A percentile compares a stretch with the other conserved stretches of the same genome.
phyloP scores from a whole-genome alignment of 2,329 filamentous ascomycete genomes.

The Bipolaris oryzae region DNA sequence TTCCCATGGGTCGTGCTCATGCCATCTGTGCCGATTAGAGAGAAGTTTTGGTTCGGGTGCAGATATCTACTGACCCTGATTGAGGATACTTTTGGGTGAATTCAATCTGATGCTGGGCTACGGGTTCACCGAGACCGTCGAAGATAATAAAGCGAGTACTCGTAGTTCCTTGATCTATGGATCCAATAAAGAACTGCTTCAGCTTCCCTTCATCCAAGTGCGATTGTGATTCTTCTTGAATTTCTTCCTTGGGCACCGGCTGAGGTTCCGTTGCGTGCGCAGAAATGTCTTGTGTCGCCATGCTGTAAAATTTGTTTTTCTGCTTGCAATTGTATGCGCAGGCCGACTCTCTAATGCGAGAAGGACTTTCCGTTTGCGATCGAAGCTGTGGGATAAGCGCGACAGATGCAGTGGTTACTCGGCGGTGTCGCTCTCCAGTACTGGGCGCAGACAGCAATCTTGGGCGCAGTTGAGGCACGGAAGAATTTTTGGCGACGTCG shows the following conservation, averaged over 20 bases:
- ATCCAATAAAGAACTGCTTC: slow-evolving; percentile 74
- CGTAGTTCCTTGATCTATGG: slow-evolving; percentile 90
- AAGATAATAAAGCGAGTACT: slow-evolving; percentile 91
- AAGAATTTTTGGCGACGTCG: slow-evolving; percentile 13
- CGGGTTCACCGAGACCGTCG: slow-evolving; percentile 75
- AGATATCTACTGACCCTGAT: slow-evolving; percentile 69
- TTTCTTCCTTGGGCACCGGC: slow-evolving; percentile 42
- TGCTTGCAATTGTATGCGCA: neutral
- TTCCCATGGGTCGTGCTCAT: slow-evolving; percentile 84
- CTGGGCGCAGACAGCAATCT: slow-evolving; percentile 1
- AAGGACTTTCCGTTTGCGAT: slow-evolving; percentile 26
- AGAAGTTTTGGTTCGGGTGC: neutral
- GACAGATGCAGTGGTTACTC: slow-evolving; percentile 19
- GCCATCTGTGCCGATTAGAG: slow-evolving; percentile 66
- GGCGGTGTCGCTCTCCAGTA: neutral
- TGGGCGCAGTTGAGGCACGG: slow-evolving; percentile 4
- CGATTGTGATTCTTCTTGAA: slow-evolving; percentile 25
- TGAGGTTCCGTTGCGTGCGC: slow-evolving; percentile 36
- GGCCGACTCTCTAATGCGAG: slow-evolving; percentile 7
- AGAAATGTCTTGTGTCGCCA: slow-evolving; percentile 39
- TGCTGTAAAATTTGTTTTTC: slow-evolving; percentile 14
- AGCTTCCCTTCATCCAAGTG: slow-evolving; percentile 43
- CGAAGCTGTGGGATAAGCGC: slow-evolving; percentile 17
- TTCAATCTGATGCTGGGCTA: slow-evolving; percentile 85
- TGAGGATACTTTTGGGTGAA: slow-evolving; percentile 84